Evolutionary conservation across 2,329 filamentous ascomycete species (phyloP).

Genomic region (Graphilbum fragrans): DNA sequence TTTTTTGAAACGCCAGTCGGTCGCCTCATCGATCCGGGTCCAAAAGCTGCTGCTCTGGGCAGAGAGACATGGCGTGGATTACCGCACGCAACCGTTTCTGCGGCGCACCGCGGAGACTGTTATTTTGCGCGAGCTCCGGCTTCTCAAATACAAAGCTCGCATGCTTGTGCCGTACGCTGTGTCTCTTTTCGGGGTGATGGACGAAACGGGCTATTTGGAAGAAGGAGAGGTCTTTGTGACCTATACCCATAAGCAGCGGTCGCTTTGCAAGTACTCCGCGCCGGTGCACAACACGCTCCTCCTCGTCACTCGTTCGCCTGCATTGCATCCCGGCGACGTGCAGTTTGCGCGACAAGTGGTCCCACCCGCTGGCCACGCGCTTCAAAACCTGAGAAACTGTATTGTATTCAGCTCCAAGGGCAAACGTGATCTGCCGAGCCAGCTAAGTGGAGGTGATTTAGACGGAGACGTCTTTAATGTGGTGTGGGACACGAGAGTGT

Average conservation of each 20-base stretch:
- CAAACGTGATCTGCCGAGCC: slow-evolving; percentile 60
- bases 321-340: slow-evolving; percentile 71
- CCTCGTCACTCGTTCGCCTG: slow-evolving; percentile 66
- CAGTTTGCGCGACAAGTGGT: slow-evolving; percentile 52
- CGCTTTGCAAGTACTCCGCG: slow-evolving; percentile 9
- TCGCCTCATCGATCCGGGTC: slow-evolving; percentile 49
- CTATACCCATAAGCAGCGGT: slow-evolving; percentile 7
- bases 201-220: slow-evolving; percentile 58
- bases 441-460: slow-evolving; percentile 70
- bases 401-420: slow-evolving; percentile 68
- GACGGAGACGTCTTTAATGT: slow-evolving; percentile 76
- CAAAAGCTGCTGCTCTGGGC: slow-evolving; percentile 50
- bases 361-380: slow-evolving; percentile 45
- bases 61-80: slow-evolving; percentile 46
- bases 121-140: slow-evolving; percentile 56
- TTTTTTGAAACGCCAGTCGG: slow-evolving; percentile 50
- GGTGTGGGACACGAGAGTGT: slow-evolving; percentile 49
- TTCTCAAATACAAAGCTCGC: slow-evolving; percentile 66
- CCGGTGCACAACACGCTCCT: slow-evolving; percentile 26
- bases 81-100: slow-evolving; percentile 56
- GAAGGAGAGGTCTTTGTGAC: slow-evolving; percentile 59
- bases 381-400: slow-evolving; percentile 56
- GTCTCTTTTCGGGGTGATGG: slow-evolving; percentile 76
- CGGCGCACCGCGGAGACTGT: slow-evolving; percentile 58
- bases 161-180: slow-evolving; percentile 59